These are phyloP conservation scores for Solanum hybrid DNA, from an alignment of 305 asterid genomes.

Conservation along the genomic window DNA sequence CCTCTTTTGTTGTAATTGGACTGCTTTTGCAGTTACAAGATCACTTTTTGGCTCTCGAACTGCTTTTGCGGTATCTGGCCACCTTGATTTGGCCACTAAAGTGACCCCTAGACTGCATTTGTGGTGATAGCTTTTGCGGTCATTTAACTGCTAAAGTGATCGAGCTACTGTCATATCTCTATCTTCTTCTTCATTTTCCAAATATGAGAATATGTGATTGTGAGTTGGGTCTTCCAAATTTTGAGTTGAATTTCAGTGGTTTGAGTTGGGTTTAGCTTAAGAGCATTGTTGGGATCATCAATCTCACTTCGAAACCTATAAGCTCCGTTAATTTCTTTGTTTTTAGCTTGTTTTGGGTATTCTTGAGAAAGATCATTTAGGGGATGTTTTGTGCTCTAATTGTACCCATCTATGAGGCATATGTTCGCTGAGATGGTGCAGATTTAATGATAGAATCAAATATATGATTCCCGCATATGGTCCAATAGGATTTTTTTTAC, in stretches of 20 bases:
- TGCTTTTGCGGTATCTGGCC: neutral
- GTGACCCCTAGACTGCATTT: neutral
- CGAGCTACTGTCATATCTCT: neutral
- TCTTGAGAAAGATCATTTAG: neutral
- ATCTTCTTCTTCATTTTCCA: neutral
- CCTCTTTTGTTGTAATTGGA: neutral
- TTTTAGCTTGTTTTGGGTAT: neutral
- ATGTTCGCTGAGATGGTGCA: neutral
- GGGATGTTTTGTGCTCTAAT: neutral
- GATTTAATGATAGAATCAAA: neutral
- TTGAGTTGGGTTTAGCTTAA: neutral
- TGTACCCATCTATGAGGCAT: neutral
- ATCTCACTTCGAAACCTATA: neutral
- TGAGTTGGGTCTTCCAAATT: neutral
- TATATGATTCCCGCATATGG: neutral
- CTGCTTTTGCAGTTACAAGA: neutral
- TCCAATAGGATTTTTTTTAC: neutral
- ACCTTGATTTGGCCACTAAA: neutral
- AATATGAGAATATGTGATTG: neutral
- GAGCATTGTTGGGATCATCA: neutral
- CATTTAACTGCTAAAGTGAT: neutral
- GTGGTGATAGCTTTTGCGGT: neutral
- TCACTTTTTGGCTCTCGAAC: neutral
- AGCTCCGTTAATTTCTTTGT: neutral
- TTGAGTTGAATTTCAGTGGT: neutral